These are phyloP conservation scores for Knufia fluminis DNA, from an alignment of 2,329 filamentous ascomycete genomes.

Conservation along the genomic window DNA sequence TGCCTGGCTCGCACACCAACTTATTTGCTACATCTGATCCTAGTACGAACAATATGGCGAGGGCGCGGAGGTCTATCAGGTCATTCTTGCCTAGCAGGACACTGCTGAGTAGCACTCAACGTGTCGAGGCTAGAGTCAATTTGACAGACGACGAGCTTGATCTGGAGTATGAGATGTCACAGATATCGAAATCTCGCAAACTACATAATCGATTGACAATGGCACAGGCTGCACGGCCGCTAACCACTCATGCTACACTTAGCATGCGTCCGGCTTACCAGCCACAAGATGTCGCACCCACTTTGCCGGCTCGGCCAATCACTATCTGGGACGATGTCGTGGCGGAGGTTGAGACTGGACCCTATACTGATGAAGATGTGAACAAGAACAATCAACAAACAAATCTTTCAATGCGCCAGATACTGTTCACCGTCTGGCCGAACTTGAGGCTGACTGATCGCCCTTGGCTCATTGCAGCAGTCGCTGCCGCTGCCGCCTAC, in stretches of 20 bases:
- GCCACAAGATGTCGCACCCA: neutral
- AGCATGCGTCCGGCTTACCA: neutral
- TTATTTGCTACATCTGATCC: neutral
- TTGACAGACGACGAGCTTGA: neutral
- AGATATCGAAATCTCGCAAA: neutral
- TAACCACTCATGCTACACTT: neutral
- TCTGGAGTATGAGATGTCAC: neutral
- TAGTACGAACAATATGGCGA: neutral
- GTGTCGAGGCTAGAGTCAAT: too few relatives aligned
- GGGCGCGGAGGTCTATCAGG: neutral
- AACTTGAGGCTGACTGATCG: conserved; percentile 46
- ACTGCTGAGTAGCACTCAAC: neutral
- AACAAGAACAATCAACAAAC: neutral
- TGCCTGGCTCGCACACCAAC: neutral
- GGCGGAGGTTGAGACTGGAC: neutral
- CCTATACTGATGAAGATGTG: neutral
- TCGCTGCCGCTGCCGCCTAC: conserved; percentile 54
- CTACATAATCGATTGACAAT: neutral
- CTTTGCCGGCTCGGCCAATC: neutral
- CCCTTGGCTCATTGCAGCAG: conserved; percentile 48
- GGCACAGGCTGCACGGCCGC: neutral
- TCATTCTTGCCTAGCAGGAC: neutral
- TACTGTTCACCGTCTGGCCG: conserved; percentile 64
- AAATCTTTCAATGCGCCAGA: conserved; percentile 37
- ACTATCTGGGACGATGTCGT: neutral